Percentiles rank a stretch among this genome's conserved stretches.
These are phyloP conservation scores for Yamadazyma jaroonii DNA, from an alignment of 1,139 yeast species.

Conservation along the genomic window DNA sequence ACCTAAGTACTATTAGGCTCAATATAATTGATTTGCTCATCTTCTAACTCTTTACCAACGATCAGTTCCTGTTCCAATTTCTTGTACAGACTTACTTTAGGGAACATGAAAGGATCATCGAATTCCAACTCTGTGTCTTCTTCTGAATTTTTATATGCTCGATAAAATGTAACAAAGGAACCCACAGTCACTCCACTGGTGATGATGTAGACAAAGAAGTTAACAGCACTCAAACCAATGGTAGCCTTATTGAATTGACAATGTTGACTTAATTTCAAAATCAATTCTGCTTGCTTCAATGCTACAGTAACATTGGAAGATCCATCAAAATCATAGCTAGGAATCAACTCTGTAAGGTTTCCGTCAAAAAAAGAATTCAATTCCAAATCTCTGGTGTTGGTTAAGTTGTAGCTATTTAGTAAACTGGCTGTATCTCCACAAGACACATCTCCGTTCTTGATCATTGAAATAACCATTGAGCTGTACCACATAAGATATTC, in stretches of 20 bases:
- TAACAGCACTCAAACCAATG: constrained; percentile 9
- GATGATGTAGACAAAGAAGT: constrained; percentile 12
- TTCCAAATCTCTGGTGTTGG: constrained; percentile 2
- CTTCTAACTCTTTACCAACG: not conserved
- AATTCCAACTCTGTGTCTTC: constrained; percentile 8
- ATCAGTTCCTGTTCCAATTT: too few relatives aligned
- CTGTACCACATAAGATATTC: constrained; percentile 10
- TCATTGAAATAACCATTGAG: constrained; percentile 7
- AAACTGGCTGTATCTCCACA: constrained; percentile 10
- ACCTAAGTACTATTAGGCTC: too few relatives aligned
- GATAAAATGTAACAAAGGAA: constrained; percentile 7
- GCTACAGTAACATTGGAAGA: not conserved
- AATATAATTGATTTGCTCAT: not conserved
- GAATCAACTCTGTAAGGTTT: not conserved
- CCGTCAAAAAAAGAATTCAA: not conserved
- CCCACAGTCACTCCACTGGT: constrained; percentile 10
- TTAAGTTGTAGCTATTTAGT: constrained; percentile 11
- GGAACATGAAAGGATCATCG: constrained; percentile 8
- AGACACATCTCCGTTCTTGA: constrained; percentile 9
- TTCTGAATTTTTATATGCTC: not conserved
- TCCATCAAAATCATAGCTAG: not conserved
- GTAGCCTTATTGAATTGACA: constrained; percentile 14
- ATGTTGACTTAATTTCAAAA: constrained; percentile 10
- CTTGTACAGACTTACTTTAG: not conserved
- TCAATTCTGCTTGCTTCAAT: constrained; percentile 7